These are phyloP conservation scores for Marsdenia floribunda DNA, from an alignment of 257 asterid species.

Conservation along the genomic window DNA sequence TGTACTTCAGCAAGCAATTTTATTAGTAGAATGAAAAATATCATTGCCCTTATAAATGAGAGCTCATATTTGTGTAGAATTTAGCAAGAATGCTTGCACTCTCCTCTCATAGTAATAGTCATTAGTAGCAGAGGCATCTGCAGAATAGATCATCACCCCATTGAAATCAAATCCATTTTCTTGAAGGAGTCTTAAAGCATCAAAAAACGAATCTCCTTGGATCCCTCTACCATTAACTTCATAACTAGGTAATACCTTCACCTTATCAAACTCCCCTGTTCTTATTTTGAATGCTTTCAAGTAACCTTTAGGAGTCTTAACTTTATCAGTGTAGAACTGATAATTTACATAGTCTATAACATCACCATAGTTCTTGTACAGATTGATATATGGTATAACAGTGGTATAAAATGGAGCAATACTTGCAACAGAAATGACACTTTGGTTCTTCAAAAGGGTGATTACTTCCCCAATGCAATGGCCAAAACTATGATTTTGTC, in stretches of 20 bases:
- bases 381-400: slow-evolving; percentile 36
- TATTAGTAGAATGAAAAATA: no score
- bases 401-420: slow-evolving; percentile 60
- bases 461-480: slow-evolving; percentile 66
- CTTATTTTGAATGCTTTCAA: slow-evolving; percentile 40
- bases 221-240: slow-evolving; percentile 78
- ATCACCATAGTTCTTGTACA: slow-evolving; percentile 29
- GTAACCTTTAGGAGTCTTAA: slow-evolving; percentile 35
- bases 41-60: no score
- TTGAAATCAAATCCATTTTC: slow-evolving; percentile 38
- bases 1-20: no score
- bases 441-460: slow-evolving; percentile 45
- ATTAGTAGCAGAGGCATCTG: slow-evolving; percentile 57
- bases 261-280: slow-evolving; percentile 31
- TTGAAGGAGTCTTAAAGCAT: slow-evolving; percentile 42
- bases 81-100: slow-evolving; percentile 54
- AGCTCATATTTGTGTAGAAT: slow-evolving; percentile 23
- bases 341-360: slow-evolving; percentile 59
- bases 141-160: slow-evolving; percentile 72
- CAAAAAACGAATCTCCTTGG: slow-evolving; percentile 61
- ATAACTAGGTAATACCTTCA: slow-evolving; percentile 57
- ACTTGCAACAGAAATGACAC: slow-evolving; percentile 49
- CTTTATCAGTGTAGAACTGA: slow-evolving; percentile 63
- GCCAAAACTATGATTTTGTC: slow-evolving; percentile 35
- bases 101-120: slow-evolving; percentile 46